Base-by-base conservation (phyloP, 768 basidiomycete species). In the Mycena polygramma region DNA sequence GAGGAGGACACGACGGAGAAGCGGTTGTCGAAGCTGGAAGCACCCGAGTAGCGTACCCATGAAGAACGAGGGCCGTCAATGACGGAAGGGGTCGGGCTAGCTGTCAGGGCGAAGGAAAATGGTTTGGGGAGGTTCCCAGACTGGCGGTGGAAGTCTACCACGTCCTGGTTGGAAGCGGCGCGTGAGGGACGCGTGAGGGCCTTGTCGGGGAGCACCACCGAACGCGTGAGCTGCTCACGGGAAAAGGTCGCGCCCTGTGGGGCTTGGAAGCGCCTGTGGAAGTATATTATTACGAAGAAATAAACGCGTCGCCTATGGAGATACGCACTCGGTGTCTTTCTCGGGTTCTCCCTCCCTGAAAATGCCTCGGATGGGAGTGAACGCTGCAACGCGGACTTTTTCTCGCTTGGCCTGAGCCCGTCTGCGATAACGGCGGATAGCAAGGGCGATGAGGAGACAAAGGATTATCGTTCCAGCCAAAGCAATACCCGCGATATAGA, bases 131-230 rank as follows among this genome's bases (percentile, higher is more conserved):
- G 77, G 48, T 74, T 81, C 58, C 84, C 83, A 26, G 81, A 82
- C 68, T 82, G 79, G 54, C 80, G 75, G 76, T 89, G 83, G 75
- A 83, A 84, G 30, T 83, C 76, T 65, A 87, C 65, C 63, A 86
- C 82, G 58, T 86, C 84, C 57, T 86, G 81, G 53, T 80, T 79
- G 41, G 81, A 77, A 59, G 75, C 58, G 24, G 68, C 62, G 75
- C 79, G 75, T 20, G 74, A 69, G 13, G 82, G 77, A 41, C 79
- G 82, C 30, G 82, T 70, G 67, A 87, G 77, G 24, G 83, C 82
- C 74, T 83, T 87, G 19, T 84, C 82, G 13, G 92, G 92, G 66
- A 92, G 81, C 30, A 88, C 71, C 63, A 92, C 81, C 49, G 83
- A 82, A 15, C 80, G 69, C 30, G 85, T 83, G 54, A 90, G 63